Percentiles rank a stretch among this genome's conserved stretches.
phyloP scores from a whole-genome alignment of 1,284 basidiomycete species.

The Ganoderma lucidum region DNA sequence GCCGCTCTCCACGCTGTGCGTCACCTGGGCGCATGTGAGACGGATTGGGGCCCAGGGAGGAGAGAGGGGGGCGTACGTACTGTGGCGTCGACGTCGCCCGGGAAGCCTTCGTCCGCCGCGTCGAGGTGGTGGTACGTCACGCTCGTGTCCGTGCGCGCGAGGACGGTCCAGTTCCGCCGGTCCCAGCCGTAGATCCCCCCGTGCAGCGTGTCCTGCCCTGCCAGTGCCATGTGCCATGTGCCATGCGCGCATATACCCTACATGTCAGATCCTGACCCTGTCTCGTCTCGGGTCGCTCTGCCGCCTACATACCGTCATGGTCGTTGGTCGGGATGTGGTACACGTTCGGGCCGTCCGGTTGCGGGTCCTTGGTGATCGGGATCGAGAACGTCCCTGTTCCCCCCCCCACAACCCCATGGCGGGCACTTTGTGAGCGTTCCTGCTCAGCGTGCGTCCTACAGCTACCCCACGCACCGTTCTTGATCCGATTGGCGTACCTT shows the following conservation, averaged over 20 bases:
- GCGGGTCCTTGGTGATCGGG: constrained; percentile 57
- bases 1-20: constrained; percentile 56
- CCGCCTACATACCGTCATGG: constrained; percentile 45
- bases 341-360: constrained; percentile 53
- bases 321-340: constrained; percentile 62
- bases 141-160: constrained; percentile 48
- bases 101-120: constrained; percentile 60
- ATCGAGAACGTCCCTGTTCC: constrained; percentile 61
- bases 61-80: constrained; percentile 42
- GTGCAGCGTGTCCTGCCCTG: constrained; percentile 55
- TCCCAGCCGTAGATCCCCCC: constrained; percentile 64
- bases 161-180: constrained; percentile 63
- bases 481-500: constrained; percentile 60
- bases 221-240: too few species aligned
- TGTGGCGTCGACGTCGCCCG: constrained; percentile 56
- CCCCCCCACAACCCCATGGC: too few species aligned
- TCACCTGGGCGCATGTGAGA: constrained; percentile 45
- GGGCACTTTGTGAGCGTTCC: background rate
- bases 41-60: background rate
- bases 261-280: background rate
- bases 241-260: too few species aligned
- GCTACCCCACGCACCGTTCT: constrained; percentile 48
- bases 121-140: constrained; percentile 62
- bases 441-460: background rate
- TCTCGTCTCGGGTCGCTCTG: background rate